A percentile compares a stretch with the other conserved stretches of the same genome.
These are phyloP conservation scores for Coemansia sp. DNA, from an alignment of 192 early-diverging fungal species.

Conservation along the genomic window DNA sequence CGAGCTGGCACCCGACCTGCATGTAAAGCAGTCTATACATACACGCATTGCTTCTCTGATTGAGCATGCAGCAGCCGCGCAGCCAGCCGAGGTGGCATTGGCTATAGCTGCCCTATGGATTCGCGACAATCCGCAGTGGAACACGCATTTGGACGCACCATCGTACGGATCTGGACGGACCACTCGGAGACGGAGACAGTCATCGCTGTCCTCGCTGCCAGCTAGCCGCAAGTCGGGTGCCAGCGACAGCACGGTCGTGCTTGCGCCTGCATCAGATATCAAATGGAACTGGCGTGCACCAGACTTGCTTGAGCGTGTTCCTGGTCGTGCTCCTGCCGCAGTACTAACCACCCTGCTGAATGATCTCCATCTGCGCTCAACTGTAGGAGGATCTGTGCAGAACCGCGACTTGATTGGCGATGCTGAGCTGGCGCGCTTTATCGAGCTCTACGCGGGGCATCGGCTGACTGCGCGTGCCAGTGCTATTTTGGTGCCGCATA, in stretches of 20 bases:
- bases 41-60: conserved; percentile 24
- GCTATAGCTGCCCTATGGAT: conserved; percentile 42
- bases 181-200: conserved; percentile 11
- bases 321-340: conserved; percentile 26
- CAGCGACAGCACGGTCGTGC: conserved; percentile 4
- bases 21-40: conserved; percentile 21
- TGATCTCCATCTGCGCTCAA: conserved; percentile 24
- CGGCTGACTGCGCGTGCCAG: conserved; percentile 27
- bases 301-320: conserved; percentile 36
- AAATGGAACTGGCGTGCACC: conserved; percentile 46
- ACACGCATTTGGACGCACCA: conserved; percentile 17
- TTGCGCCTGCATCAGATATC: conserved; percentile 13
- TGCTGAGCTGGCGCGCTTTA: conserved; percentile 31
- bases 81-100: conserved; percentile 32
- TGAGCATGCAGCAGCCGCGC: conserved; percentile 19
- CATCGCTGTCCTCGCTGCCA: conserved; percentile 33
- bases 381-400: conserved; percentile 4
- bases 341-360: conserved; percentile 29
- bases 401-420: conserved; percentile 10
- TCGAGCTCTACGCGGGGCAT: conserved; percentile 38
- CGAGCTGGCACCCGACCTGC: conserved; percentile 3
- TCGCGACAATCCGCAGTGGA: conserved; percentile 43
- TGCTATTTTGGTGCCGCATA: conserved; percentile 22
- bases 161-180: neutral
- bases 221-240: neutral